These are phyloP conservation scores for Tricholoma hemisulphureum DNA, from an alignment of 768 basidiomycete species.

Conservation along the genomic window DNA sequence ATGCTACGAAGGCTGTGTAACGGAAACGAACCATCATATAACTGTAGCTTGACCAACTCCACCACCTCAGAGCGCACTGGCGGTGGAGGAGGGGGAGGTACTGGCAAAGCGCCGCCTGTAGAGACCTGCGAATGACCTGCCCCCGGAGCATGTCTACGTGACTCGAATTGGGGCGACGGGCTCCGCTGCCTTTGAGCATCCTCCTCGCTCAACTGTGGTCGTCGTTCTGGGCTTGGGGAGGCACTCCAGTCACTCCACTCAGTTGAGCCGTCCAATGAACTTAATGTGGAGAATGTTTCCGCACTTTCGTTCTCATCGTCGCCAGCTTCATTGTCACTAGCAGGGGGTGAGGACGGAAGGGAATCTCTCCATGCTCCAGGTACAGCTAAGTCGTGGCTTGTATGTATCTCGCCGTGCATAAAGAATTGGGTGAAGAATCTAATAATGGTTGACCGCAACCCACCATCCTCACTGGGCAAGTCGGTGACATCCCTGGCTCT, in stretches of 20 bases:
- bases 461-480: neutral
- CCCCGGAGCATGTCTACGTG: conserved; percentile 11
- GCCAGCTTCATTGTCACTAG: conserved; percentile 12
- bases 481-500: neutral
- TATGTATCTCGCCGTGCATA: neutral
- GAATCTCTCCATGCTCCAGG: conserved; percentile 24
- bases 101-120: neutral
- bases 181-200: conserved; percentile 20
- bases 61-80: conserved; percentile 27
- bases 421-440: conserved; percentile 5
- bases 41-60: conserved; percentile 38
- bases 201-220: conserved; percentile 23
- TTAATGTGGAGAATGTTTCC: conserved; percentile 45
- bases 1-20: conserved; percentile 31
- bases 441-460: neutral
- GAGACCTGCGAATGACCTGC: neutral
- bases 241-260: conserved; percentile 37
- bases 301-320: conserved; percentile 29
- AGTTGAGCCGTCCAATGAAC: conserved; percentile 42
- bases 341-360: conserved; percentile 1
- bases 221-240: conserved; percentile 22
- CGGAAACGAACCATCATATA: conserved; percentile 50
- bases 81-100: conserved; percentile 10
- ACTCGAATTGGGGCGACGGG: conserved; percentile 31
- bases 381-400: neutral